Evolutionary conservation across 805 yeast genomes (phyloP).

Genomic region (Cyberlindnera suaveolens): DNA sequence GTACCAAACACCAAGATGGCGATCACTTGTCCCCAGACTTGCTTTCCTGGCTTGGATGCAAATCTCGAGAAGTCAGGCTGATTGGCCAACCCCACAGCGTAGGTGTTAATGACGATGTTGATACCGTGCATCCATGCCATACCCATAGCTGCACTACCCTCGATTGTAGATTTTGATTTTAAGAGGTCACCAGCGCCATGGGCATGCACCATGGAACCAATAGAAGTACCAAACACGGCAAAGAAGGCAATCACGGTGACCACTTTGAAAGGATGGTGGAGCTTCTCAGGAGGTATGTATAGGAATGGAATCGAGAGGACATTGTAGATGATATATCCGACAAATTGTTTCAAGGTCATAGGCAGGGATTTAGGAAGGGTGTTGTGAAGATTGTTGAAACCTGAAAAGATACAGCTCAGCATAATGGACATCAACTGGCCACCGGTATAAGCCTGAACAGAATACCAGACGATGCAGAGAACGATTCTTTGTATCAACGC

Average conservation of each 20-base stretch:
- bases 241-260: constrained; percentile 26
- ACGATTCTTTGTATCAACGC: constrained; percentile 39
- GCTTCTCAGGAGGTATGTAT: constrained; percentile 27
- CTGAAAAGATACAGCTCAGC: constrained; percentile 32
- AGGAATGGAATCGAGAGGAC: constrained; percentile 26
- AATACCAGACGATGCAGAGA: constrained; percentile 41
- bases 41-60: constrained; percentile 31
- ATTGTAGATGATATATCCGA: constrained; percentile 36
- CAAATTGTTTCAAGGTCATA: constrained; percentile 36
- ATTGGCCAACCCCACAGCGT: constrained; percentile 29
- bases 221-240: constrained; percentile 32
- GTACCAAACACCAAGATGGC: constrained; percentile 33
- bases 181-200: constrained; percentile 29
- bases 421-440: constrained; percentile 36
- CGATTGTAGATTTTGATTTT: constrained; percentile 21
- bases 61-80: constrained; percentile 31
- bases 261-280: constrained; percentile 24
- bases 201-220: constrained; percentile 24
- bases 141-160: constrained; percentile 26
- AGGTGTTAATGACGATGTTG: constrained; percentile 24
- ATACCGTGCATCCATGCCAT: constrained; percentile 26
- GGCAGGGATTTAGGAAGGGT: constrained; percentile 32
- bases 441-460: constrained; percentile 41
- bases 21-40: constrained; percentile 32
- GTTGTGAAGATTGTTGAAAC: constrained; percentile 33